Conservation (phyloP, 805 yeast genomes). For the Candida gorgasii region DNA sequence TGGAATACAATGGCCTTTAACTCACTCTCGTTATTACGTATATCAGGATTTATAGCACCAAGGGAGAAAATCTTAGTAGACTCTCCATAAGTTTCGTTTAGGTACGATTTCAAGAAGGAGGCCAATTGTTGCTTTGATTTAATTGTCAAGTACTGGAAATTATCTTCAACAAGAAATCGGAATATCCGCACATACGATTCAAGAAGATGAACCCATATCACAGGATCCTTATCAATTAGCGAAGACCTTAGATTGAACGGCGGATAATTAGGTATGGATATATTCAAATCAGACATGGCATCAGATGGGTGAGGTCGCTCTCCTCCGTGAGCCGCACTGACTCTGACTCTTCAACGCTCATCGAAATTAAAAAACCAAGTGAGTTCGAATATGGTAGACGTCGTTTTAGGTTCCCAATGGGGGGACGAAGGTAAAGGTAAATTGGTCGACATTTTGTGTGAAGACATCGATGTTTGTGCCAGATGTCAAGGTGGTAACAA, state of each 20-base stretch:
- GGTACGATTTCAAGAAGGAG: slow-evolving; percentile 54
- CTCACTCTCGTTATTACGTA: slow-evolving; percentile 49
- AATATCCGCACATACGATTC: slow-evolving; percentile 61
- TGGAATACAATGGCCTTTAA: slow-evolving; percentile 53
- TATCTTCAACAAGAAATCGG: slow-evolving; percentile 44
- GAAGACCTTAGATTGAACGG: slow-evolving; percentile 75
- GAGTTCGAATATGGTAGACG: slow-evolving; percentile 67
- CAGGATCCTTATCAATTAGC: slow-evolving; percentile 80
- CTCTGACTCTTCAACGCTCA: slow-evolving; percentile 4
- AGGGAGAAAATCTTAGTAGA: slow-evolving; percentile 60
- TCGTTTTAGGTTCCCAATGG: slow-evolving; percentile 98
- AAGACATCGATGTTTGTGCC: slow-evolving; percentile 93
- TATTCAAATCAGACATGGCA: neutral
- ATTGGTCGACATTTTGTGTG: slow-evolving; percentile 92
- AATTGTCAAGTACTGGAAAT: slow-evolving; percentile 42
- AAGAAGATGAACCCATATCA: slow-evolving; percentile 73
- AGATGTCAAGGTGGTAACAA: slow-evolving; percentile 99
- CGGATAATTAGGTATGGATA: slow-evolving; percentile 64
- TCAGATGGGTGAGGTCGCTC: neutral
- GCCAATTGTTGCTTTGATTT: slow-evolving; percentile 61
- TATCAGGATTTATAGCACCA: slow-evolving; percentile 74
- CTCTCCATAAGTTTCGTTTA: slow-evolving; percentile 64
- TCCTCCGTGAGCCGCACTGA: neutral
- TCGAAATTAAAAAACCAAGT: slow-evolving; percentile 5
- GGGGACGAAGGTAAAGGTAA: slow-evolving; percentile 99